A percentile compares a stretch with the other conserved stretches of the same genome.
Conservation (phyloP, 805 yeast genomes). For the Debaryomyces hansenii region DNA sequence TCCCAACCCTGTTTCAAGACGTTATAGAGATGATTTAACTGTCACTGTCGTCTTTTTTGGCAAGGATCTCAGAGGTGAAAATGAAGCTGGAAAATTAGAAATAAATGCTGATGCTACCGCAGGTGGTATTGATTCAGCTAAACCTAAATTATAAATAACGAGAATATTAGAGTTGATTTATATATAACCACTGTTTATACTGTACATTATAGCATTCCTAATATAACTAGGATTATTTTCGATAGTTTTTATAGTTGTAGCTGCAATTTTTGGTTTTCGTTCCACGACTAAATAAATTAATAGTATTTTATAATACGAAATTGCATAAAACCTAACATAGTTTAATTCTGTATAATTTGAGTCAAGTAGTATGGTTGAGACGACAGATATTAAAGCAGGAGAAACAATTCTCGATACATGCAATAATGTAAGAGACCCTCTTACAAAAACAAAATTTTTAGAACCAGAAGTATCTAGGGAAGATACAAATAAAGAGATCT, state of each 20-base stretch:
- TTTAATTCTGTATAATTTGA: no score
- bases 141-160: constrained; percentile 45
- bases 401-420: no score
- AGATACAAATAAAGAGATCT: constrained; percentile 7
- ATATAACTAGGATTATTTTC: neutral
- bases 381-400: neutral
- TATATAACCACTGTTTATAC: neutral
- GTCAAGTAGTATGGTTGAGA: neutral
- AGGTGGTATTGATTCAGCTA: constrained; percentile 49
- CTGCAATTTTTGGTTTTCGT: neutral
- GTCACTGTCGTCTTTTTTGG: constrained; percentile 96
- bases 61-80: constrained; percentile 42
- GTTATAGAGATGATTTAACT: constrained; percentile 93
- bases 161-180: neutral
- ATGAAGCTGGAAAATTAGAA: constrained; percentile 51
- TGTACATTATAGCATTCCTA: neutral
- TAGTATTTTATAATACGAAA: no score
- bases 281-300: neutral
- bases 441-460: constrained; percentile 6
- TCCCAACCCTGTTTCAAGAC: constrained; percentile 87
- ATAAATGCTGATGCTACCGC: constrained; percentile 58
- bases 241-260: neutral
- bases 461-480: neutral
- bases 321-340: no score
- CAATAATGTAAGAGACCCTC: constrained; percentile 1